These are phyloP conservation scores for Murraya paniculata DNA, from an alignment of 345 rosid species.

Conservation along the genomic window DNA sequence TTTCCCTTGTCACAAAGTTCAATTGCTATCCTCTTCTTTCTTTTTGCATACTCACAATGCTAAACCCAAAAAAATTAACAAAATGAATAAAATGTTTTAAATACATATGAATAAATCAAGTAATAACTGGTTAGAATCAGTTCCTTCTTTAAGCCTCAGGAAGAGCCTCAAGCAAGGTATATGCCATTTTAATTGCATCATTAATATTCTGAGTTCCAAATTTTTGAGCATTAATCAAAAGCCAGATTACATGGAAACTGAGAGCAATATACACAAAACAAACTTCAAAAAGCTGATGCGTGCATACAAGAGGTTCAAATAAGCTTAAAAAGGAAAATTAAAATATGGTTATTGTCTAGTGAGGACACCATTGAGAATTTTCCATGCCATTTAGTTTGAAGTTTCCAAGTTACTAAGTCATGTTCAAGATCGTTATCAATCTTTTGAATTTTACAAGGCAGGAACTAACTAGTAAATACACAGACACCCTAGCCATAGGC, in stretches of 20 bases:
- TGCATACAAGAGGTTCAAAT: background rate
- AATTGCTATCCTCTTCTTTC: conserved; percentile 66
- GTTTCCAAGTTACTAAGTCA: background rate
- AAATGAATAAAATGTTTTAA: conserved; percentile 19
- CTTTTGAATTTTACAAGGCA: background rate
- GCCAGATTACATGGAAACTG: background rate
- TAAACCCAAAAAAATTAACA: conserved; percentile 29
- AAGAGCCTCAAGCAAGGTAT: background rate
- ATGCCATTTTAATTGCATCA: background rate
- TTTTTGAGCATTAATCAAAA: background rate
- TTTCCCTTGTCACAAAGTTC: conserved; percentile 86
- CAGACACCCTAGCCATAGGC: background rate
- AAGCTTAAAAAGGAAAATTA: background rate
- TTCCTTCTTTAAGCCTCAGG: background rate
- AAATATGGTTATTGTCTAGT: background rate
- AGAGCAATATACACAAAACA: conserved; percentile 2
- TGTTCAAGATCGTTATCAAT: background rate
- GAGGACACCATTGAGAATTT: background rate
- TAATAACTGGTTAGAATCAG: background rate
- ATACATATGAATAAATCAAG: conserved; percentile 9
- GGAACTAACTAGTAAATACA: background rate
- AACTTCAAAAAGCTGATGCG: background rate
- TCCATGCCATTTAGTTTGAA: no score
- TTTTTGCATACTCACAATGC: conserved; percentile 80
- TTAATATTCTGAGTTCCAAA: background rate